Conservation (phyloP, 2,329 filamentous ascomycete species). For the Ophiostoma ulmi region DNA sequence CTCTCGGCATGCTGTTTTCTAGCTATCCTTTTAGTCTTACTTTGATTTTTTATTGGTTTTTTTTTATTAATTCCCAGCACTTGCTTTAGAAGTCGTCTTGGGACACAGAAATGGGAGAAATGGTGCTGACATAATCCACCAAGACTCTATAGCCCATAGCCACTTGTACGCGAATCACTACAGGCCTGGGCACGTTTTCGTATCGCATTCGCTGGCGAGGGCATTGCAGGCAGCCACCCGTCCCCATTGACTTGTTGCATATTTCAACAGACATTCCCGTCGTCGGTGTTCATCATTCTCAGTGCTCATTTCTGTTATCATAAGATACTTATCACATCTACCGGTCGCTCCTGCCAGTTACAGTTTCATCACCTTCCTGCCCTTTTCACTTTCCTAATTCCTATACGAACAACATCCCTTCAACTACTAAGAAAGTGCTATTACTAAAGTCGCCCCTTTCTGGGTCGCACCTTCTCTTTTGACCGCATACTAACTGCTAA, state of each 20-base stretch:
- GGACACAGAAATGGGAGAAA: background rate
- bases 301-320: background rate
- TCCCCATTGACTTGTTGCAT: background rate
- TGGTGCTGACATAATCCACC: background rate
- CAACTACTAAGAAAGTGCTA: background rate
- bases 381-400: background rate
- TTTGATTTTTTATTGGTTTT: too few relatives aligned
- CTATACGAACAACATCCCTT: too few relatives aligned
- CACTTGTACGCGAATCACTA: conserved; percentile 6
- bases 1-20: background rate
- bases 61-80: background rate
- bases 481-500: background rate
- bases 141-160: background rate
- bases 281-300: background rate
- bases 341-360: background rate
- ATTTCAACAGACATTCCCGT: too few relatives aligned
- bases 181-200: conserved; percentile 15
- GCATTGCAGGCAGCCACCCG: background rate
- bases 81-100: background rate
- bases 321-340: background rate
- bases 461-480: background rate
- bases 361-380: background rate
- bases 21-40: too few relatives aligned
- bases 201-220: background rate
- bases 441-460: background rate